A percentile compares a stretch with the other conserved stretches of the same genome.
These are phyloP conservation scores for Macadamia tetraphylla DNA, from an alignment of 164 flowering plant species.

Conservation along the genomic window DNA sequence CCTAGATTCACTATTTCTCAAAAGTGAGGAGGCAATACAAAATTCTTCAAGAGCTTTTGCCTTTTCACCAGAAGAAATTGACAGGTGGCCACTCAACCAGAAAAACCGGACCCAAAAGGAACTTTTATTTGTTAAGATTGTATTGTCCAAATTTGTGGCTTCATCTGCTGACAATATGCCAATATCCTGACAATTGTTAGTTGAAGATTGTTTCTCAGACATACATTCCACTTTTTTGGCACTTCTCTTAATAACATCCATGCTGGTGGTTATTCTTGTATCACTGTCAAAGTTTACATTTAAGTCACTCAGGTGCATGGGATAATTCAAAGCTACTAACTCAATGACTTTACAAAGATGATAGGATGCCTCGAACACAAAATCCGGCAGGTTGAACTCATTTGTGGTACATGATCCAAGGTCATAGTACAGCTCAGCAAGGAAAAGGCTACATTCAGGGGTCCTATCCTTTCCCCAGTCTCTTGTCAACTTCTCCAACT, in stretches of 20 bases:
- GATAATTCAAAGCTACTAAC: constrained; percentile 55
- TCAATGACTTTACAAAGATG: constrained; percentile 89
- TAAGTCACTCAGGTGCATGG: constrained; percentile 22
- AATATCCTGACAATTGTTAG: constrained; percentile 14
- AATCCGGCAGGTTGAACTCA: constrained; percentile 31
- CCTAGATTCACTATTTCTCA: constrained; percentile 31
- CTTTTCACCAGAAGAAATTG: constrained; percentile 56
- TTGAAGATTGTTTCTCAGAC: constrained; percentile 14
- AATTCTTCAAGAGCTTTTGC: constrained; percentile 69
- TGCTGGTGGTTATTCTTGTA: background rate
- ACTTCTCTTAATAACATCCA: constrained; percentile 1
- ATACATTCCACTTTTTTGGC: background rate
- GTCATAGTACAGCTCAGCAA: constrained; percentile 84
- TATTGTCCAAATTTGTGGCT: constrained; percentile 12
- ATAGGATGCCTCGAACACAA: constrained; percentile 59
- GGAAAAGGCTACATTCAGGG: constrained; percentile 77
- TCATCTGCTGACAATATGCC: constrained; percentile 9
- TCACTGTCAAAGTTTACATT: constrained; percentile 9
- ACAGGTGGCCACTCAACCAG: constrained; percentile 83
- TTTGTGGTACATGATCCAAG: constrained; percentile 44
- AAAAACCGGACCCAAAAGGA: constrained; percentile 77
- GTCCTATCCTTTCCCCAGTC: constrained; percentile 67
- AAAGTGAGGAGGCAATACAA: constrained; percentile 46
- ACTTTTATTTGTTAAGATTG: constrained; percentile 27
- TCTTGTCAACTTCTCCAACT: constrained; percentile 83